These are phyloP conservation scores for Aspergillus quadrilineatus DNA, from an alignment of 2,329 filamentous ascomycete species.

Conservation along the genomic window DNA sequence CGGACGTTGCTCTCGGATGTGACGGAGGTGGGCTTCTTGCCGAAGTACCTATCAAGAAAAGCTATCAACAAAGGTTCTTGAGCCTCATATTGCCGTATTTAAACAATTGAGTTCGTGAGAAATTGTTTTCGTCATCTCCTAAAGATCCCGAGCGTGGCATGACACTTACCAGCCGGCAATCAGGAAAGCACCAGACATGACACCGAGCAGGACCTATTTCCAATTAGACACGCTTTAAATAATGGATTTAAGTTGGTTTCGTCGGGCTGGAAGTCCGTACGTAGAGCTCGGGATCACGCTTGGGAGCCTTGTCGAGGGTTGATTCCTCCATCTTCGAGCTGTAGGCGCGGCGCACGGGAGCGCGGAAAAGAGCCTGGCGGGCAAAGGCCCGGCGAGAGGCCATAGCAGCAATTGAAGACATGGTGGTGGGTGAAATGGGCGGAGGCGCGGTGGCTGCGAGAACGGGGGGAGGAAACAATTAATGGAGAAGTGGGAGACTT, in stretches of 20 bases:
- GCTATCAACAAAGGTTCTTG: slow-evolving; percentile 38
- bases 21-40: slow-evolving; percentile 78
- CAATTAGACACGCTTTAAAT: slow-evolving; percentile 19
- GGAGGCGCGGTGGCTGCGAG: slow-evolving; percentile 20
- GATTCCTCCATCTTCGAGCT: slow-evolving; percentile 49
- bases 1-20: slow-evolving; percentile 77
- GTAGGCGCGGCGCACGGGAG: slow-evolving; percentile 40
- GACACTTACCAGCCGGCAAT: slow-evolving; percentile 71
- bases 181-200: slow-evolving; percentile 86
- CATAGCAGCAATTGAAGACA: slow-evolving; percentile 45
- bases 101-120: slow-evolving; percentile 6
- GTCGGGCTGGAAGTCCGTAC: slow-evolving; percentile 48
- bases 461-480: slow-evolving; percentile 14
- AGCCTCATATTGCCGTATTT: slow-evolving; percentile 1
- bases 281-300: slow-evolving; percentile 72
- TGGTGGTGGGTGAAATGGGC: slow-evolving; percentile 24
- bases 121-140: background rate
- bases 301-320: slow-evolving; percentile 61
- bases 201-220: slow-evolving; percentile 76
- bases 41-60: slow-evolving; percentile 62
- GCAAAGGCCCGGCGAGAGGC: slow-evolving; percentile 43
- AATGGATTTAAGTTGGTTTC: slow-evolving; percentile 14
- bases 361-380: slow-evolving; percentile 44
- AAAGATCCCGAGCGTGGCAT: slow-evolving; percentile 3
- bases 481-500: slow-evolving; percentile 27